Evolutionary conservation across 2,329 filamentous ascomycete genomes (phyloP).

Genomic region (Ascosphaera acerosa): DNA sequence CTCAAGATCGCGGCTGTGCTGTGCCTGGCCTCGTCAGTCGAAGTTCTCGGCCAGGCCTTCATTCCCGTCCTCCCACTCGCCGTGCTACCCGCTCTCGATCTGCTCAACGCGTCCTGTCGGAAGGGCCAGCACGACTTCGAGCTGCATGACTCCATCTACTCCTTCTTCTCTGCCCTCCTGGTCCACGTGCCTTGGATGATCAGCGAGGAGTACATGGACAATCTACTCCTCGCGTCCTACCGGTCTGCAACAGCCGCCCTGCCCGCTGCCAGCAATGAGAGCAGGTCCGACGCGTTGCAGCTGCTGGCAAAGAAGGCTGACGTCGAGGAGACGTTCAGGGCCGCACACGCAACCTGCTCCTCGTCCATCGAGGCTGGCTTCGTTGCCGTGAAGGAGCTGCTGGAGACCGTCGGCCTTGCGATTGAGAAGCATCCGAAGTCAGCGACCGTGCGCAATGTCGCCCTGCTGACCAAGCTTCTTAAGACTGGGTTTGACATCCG

Average conservation of each 20-base stretch:
- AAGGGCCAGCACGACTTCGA: slow-evolving; percentile 29
- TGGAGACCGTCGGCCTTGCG: slow-evolving; percentile 42
- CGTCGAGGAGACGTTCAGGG: slow-evolving; percentile 47
- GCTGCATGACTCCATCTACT: slow-evolving; percentile 60
- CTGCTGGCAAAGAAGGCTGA: slow-evolving; percentile 56
- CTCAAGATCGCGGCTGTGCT: slow-evolving; percentile 66
- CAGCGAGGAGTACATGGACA: slow-evolving; percentile 45
- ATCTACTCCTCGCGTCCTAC: slow-evolving; percentile 45
- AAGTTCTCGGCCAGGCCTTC: slow-evolving; percentile 65
- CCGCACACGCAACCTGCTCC: slow-evolving; percentile 46
- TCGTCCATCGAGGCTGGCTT: slow-evolving; percentile 34
- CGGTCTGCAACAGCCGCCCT: slow-evolving; percentile 39
- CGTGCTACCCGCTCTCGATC: slow-evolving; percentile 43
- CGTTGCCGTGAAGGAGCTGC: slow-evolving; percentile 40
- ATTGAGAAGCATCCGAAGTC: slow-evolving; percentile 59
- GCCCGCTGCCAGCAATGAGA: slow-evolving; percentile 35
- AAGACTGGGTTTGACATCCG: slow-evolving; percentile 27
- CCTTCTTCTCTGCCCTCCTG: slow-evolving; percentile 53
- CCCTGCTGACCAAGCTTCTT: slow-evolving; percentile 37
- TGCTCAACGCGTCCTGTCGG: slow-evolving; percentile 39
- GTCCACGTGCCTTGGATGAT: slow-evolving; percentile 79
- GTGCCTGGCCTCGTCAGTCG: slow-evolving; percentile 69
- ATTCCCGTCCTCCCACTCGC: slow-evolving; percentile 59
- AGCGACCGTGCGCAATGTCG: slow-evolving; percentile 48
- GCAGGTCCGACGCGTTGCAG: slow-evolving; percentile 41